phyloP scores from a whole-genome alignment of 768 basidiomycete genomes.

The Boletus eberwhitei region DNA sequence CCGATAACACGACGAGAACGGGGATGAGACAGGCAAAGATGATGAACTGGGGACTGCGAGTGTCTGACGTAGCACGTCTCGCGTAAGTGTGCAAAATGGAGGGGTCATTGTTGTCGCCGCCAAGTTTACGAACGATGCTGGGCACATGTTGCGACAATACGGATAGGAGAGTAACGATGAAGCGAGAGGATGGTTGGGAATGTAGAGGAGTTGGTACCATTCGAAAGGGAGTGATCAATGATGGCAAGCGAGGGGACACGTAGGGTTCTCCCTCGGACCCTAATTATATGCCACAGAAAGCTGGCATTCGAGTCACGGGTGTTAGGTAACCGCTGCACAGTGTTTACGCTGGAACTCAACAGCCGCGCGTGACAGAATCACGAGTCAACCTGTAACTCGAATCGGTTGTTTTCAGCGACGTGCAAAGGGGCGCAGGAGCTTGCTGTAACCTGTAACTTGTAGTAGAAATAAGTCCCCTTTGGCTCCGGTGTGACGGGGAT shows the following conservation, averaged over 20 bases:
- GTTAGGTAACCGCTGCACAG: background rate
- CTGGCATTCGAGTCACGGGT: background rate
- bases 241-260: background rate
- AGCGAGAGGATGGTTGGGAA: slow-evolving; percentile 40
- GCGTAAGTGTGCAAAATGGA: slow-evolving; percentile 25
- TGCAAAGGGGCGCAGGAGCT: too few species aligned
- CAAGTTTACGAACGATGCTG: slow-evolving; percentile 31
- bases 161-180: slow-evolving; percentile 43
- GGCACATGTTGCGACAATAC: slow-evolving; percentile 45
- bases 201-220: slow-evolving; percentile 37
- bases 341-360: background rate
- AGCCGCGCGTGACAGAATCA: background rate
- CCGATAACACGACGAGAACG: slow-evolving; percentile 76
- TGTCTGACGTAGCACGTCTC: slow-evolving; percentile 28
- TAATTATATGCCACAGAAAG: background rate
- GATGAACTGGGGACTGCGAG: slow-evolving; percentile 32
- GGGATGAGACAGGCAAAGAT: slow-evolving; percentile 66
- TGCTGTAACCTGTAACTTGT: too few species aligned
- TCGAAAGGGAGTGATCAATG: slow-evolving; percentile 23
- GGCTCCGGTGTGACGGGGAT: too few species aligned
- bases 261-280: background rate
- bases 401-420: background rate
- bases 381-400: background rate
- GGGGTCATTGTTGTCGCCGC: slow-evolving; percentile 4
- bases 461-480: too few species aligned